A percentile compares a stretch with the other conserved stretches of the same genome.
phyloP scores from a whole-genome alignment of 2,329 filamentous ascomycete species.

The Fusarium subglutinans region DNA sequence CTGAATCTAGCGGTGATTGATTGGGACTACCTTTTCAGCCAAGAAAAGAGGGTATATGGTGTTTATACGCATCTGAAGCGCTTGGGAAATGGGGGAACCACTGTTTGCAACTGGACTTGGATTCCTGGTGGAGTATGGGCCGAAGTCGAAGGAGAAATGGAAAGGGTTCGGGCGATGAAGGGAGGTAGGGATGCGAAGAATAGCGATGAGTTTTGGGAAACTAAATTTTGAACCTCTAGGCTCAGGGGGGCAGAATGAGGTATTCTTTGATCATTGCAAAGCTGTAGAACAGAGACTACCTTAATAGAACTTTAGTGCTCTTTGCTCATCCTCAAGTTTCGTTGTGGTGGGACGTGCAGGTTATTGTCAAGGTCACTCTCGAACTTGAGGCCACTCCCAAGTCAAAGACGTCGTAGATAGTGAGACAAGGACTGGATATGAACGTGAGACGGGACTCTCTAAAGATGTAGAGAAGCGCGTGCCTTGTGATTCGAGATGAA shows the following conservation, averaged over 20 bases:
- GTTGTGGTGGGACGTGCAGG: neutral
- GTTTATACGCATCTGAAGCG: neutral
- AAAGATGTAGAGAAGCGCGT: neutral
- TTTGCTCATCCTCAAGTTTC: neutral
- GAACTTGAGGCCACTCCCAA: neutral
- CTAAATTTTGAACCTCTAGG: neutral
- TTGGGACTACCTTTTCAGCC: neutral
- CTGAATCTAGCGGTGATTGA: neutral
- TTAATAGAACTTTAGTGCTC: neutral
- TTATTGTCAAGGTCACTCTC: neutral
- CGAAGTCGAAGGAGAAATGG: neutral
- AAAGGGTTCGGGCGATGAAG: neutral
- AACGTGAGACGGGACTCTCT: accelerated
- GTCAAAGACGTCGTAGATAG: accelerated
- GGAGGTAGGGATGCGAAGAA: neutral
- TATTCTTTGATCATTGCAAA: neutral
- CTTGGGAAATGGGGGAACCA: neutral
- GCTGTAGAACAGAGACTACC: neutral
- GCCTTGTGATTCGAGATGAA: too few relatives aligned
- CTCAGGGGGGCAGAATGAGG: too few relatives aligned
- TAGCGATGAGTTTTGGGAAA: neutral
- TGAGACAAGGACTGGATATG: neutral
- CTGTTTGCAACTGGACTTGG: neutral
- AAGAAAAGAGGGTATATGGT: neutral
- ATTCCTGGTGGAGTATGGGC: neutral